Conservation (phyloP, 768 basidiomycete genomes). For the Lactarius akahatsu region DNA sequence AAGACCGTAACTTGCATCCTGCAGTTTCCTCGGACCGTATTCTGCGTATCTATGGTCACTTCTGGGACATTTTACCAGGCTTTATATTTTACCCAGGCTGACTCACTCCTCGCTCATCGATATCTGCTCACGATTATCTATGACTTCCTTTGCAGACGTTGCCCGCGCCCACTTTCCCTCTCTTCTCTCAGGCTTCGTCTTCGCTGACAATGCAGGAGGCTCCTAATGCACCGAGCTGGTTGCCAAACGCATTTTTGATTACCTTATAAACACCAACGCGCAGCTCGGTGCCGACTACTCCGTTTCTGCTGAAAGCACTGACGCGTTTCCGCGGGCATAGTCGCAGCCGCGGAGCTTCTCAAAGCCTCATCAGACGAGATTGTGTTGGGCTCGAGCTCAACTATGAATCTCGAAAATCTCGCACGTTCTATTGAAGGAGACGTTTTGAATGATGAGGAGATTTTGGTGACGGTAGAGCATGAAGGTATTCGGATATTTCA, state of each 20-base stretch:
- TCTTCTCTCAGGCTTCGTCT: constrained; percentile 58
- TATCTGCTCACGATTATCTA: not conserved
- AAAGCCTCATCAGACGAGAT: constrained; percentile 60
- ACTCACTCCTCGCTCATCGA: not conserved
- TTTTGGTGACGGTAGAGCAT: constrained; percentile 77
- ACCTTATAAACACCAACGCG: constrained; percentile 68
- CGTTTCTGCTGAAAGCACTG: constrained; percentile 51
- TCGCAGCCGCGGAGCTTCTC: constrained; percentile 56
- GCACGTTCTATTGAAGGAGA: constrained; percentile 57
- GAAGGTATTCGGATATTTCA: constrained; percentile 50
- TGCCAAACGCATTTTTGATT: constrained; percentile 61
- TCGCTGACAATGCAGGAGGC: constrained; percentile 76
- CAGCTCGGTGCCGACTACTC: constrained; percentile 73
- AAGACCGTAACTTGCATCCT: too few relatives aligned
- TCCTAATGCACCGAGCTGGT: constrained; percentile 59
- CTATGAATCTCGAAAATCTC: constrained; percentile 68
- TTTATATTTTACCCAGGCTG: not conserved
- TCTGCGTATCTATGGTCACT: not conserved
- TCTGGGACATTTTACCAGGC: not conserved
- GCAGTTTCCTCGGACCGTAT: too few relatives aligned
- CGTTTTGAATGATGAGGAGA: constrained; percentile 62
- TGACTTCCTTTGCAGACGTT: constrained; percentile 37
- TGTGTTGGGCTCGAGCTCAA: constrained; percentile 64
- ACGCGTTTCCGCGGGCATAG: constrained; percentile 50
- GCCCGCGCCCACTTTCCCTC: constrained; percentile 65